Base-by-base conservation (phyloP, 1,284 basidiomycete species). In the Pyrrhoderma lamaoense region DNA sequence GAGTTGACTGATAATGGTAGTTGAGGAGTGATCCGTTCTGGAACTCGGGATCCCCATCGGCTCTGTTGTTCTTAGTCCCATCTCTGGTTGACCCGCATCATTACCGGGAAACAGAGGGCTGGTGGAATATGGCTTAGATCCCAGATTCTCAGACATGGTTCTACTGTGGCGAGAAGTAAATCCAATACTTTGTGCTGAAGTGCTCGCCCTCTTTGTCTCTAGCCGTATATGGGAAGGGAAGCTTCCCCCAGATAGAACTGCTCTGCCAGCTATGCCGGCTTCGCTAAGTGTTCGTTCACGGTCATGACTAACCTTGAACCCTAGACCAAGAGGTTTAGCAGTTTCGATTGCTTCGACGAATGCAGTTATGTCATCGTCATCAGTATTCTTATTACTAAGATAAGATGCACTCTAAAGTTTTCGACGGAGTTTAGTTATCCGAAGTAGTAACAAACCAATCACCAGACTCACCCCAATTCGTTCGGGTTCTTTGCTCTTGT, bases 261-360 rank as follows among this genome's bases (percentile, higher is more conserved):
- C 43, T 38, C 50, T 19, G 14, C 31, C 36, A 25, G 35, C 45
- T 4, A 46, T 34, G 21, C 42, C 49, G n/a, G 42, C 43, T 40
- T 51, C 48, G 23, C 55, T 53, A 18, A 55, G 31, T 42, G 49
- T 51, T 43, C 54, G 51, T 22, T 56, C 53, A 14, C 53, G 49
- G n/a, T 49, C 49, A 25, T 51, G 53, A 19, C 43, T 35, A 13
- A 21, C 14, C 11, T 31, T 31, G 7, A 14, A 40, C 11, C 38
- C 56, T n/a, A 50, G 56, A 1, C 50, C 50, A n/a, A 88, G 67
- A 1, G 84, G 85, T 59, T 79, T 80, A 16, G 81, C 71, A 22
- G 74, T 65, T 57, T 85, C 84, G 43, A 87, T 86, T 47, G 85
- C 81, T 60, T 83, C 79, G 36, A 89, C 80, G 59, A 88, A 88